Conservation (phyloP, 257 asterid genomes). For the Striga asiatica region DNA sequence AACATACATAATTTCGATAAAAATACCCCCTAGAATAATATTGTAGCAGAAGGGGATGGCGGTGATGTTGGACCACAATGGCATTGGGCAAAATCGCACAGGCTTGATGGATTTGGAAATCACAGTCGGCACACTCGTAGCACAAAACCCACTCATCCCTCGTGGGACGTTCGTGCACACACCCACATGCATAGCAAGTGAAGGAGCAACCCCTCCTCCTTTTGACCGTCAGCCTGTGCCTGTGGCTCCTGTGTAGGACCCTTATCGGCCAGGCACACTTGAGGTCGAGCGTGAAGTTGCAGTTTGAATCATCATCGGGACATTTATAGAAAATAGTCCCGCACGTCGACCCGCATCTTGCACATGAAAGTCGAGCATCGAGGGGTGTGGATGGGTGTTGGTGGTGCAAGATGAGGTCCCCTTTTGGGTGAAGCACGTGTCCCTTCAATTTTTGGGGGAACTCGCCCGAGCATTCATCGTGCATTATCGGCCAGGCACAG, state of each 20-base stretch:
- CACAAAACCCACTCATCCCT: not conserved
- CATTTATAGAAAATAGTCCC: not conserved
- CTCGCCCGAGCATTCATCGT: too few species aligned
- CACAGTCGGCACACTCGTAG: not conserved
- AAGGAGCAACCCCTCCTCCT: not conserved
- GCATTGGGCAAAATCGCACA: conserved; percentile 11
- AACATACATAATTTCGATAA: too few species aligned
- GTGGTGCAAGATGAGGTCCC: not conserved
- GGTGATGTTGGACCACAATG: not conserved
- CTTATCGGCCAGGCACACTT: not conserved
- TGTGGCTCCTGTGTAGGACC: conserved; percentile 9
- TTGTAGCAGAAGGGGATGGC: conserved; percentile 2
- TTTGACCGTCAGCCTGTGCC: not conserved
- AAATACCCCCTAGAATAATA: too few species aligned
- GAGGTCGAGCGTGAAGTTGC: not conserved
- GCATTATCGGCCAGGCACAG: not conserved
- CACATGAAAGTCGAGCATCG: not conserved
- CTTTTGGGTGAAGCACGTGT: not conserved
- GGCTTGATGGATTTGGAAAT: conserved; percentile 12
- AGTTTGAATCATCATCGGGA: not conserved
- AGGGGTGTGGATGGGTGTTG: not conserved
- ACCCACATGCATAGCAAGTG: conserved; percentile 11
- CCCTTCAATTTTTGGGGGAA: not conserved
- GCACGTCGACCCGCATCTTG: not conserved
- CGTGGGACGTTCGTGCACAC: not conserved